These are phyloP conservation scores for Claviceps monticola DNA, from an alignment of 2,329 filamentous ascomycete genomes.

Conservation along the genomic window DNA sequence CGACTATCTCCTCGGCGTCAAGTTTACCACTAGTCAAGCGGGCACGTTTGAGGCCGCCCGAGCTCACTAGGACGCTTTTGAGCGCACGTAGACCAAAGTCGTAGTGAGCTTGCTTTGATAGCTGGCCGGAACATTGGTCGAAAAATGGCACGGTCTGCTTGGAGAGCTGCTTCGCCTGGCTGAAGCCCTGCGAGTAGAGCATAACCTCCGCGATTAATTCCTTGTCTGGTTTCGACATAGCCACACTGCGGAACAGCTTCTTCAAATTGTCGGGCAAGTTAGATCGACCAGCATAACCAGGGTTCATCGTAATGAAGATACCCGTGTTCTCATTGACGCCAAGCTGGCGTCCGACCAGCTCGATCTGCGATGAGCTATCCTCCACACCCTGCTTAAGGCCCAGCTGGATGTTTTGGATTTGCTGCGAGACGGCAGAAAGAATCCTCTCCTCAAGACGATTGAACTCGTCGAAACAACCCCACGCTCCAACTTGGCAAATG, in stretches of 20 bases:
- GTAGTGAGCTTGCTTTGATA: conserved; percentile 97
- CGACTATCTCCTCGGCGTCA: conserved; percentile 59
- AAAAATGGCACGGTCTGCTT: conserved; percentile 98
- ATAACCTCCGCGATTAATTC: conserved; percentile 99
- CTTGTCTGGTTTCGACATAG: conserved; percentile 99
- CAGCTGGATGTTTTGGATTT: conserved; percentile 98
- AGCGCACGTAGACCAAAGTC: conserved; percentile 95
- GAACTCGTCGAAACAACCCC: conserved; percentile 99
- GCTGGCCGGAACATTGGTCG: conserved; percentile 64
- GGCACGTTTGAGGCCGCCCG: conserved; percentile 83
- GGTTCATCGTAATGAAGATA: conserved; percentile 99
- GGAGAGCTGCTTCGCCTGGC: conserved; percentile 83
- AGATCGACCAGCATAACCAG: conserved; percentile 93
- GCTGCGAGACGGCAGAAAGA: conserved; percentile 92
- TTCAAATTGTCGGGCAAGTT: conserved; percentile 98
- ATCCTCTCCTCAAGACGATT: conserved; percentile 98
- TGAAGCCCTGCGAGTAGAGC: conserved; percentile 99
- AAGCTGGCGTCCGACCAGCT: conserved; percentile 82
- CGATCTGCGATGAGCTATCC: conserved; percentile 78
- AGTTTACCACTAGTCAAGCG: conserved; percentile 48
- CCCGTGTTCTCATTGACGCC: conserved; percentile 86
- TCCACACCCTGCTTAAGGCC: conserved; percentile 75
- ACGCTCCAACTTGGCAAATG: conserved; percentile 97
- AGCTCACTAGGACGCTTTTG: conserved; percentile 97
- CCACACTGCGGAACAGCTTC: conserved; percentile 97